These are phyloP conservation scores for Penicillium psychrofluorescens DNA, from an alignment of 495 filamentous ascomycete genomes.

Conservation along the genomic window DNA sequence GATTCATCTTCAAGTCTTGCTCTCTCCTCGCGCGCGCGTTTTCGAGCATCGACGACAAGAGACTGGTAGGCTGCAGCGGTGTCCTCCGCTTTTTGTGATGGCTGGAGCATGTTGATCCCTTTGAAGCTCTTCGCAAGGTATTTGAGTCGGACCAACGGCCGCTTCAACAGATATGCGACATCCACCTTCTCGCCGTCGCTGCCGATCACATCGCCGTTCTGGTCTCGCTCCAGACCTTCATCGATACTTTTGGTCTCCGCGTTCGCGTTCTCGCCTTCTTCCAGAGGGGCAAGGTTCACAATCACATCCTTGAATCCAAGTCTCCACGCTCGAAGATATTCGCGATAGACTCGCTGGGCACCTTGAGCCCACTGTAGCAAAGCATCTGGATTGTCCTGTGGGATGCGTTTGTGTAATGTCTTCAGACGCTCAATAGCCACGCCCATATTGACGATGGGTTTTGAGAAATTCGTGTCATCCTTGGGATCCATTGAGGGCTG, in stretches of 20 bases:
- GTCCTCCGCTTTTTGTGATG: conserved; percentile 50
- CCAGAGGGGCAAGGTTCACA: conserved; percentile 77
- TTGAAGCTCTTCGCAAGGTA: conserved; percentile 80
- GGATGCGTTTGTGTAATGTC: conserved; percentile 69
- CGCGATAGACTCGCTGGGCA: conserved; percentile 69
- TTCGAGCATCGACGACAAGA: conserved; percentile 70
- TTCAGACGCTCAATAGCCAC: conserved; percentile 79
- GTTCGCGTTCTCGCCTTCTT: conserved; percentile 36
- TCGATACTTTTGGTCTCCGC: conserved; percentile 51
- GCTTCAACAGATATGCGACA: conserved; percentile 86
- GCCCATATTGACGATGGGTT: conserved; percentile 93
- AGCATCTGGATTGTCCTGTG: conserved; percentile 57
- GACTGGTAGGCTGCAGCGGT: conserved; percentile 54
- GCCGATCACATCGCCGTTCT: conserved; percentile 69
- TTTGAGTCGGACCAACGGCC: conserved; percentile 82
- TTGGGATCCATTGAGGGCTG: conserved; percentile 41
- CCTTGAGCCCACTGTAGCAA: conserved; percentile 73
- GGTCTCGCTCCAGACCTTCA: conserved; percentile 66
- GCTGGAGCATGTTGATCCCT: conserved; percentile 50
- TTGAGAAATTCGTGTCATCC: conserved; percentile 61
- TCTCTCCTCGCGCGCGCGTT: conserved; percentile 74
- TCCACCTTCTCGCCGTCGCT: conserved; percentile 84
- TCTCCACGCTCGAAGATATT: conserved; percentile 87
- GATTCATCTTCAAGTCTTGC: conserved; percentile 87
- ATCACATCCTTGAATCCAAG: conserved; percentile 94